Base-by-base conservation (phyloP, 78 protist genomes). In the Dictyostelium capitatum region DNA sequence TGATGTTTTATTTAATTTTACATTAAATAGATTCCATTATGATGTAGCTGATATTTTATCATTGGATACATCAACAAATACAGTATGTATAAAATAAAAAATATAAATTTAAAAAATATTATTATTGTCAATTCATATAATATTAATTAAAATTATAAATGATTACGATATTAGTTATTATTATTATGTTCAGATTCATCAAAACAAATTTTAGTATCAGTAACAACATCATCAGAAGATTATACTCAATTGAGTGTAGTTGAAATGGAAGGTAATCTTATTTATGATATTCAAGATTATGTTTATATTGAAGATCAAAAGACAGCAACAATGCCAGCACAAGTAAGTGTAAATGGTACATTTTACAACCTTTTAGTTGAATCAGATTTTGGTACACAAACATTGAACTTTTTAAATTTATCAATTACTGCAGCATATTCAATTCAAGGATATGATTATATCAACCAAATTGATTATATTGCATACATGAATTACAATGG, bases 261-360 rank as follows among this genome's bases (percentile, higher is more conserved):
- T 14, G 0, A 3, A 15, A 67, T 67, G 19, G 25, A 2, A 6
- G 2, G 2, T 32, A 67, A 6, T n/a, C 30, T 32, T 67, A 67
- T 30, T 6, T 67, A 67, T 32, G 75, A 0, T 0, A 3, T 67
- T 15, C 75, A 67, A 67, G 32, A 43, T 67, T 67, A 32, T 67
- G 4, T 67, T 32, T 67, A 37, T 32, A 12, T 67, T 4, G 28
- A 15, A 4, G 48, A 67, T 32, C 20, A 1, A 32, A 67, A 67
- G 48, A 67, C 75, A 6, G 75, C 75, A 17, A 32, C 48, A 11
- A 10, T 67, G 11, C 75, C 75, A 67, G 75, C 75, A 15, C 37
- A 67, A 67, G 75, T 67, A 5, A 11, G 7, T 11, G 48, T 67
- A 0, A 4, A 51, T 51, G 56, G 56, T 14, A 4, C 1, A 1